Percentiles rank a stretch among this genome's conserved stretches.
These are phyloP conservation scores for Venturiaceae sp. DNA, from an alignment of 2,329 filamentous ascomycete genomes.

Conservation along the genomic window DNA sequence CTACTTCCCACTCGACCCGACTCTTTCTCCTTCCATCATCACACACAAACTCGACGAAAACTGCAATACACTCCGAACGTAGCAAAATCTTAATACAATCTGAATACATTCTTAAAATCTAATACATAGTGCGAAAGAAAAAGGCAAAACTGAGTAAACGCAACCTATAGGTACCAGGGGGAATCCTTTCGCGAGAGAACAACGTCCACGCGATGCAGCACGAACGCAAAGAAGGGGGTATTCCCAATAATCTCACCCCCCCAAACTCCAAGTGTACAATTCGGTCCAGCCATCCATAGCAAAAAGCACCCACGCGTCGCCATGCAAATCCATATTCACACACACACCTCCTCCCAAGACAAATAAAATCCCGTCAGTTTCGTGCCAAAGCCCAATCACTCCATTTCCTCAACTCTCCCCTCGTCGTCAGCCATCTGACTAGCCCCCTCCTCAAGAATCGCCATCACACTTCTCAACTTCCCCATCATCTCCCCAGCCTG, in stretches of 20 bases:
- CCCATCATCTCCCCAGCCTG: constrained; percentile 76
- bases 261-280: neutral
- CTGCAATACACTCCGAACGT: too few relatives aligned
- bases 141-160: too few relatives aligned
- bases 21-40: too few relatives aligned
- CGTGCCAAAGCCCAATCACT: neutral
- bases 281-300: neutral
- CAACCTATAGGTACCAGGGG: too few relatives aligned
- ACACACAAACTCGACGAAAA: too few relatives aligned
- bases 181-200: too few relatives aligned
- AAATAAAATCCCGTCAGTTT: neutral
- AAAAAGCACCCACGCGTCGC: too few relatives aligned
- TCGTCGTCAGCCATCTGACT: constrained; percentile 2
- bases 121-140: too few relatives aligned
- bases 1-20: too few relatives aligned
- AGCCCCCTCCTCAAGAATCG: constrained; percentile 56
- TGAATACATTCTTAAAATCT: too few relatives aligned
- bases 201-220: neutral
- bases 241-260: neutral
- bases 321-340: neutral
- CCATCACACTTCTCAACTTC: constrained; percentile 75
- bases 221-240: neutral
- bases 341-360: neutral
- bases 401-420: neutral
- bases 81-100: too few relatives aligned